Base-by-base conservation (phyloP, 352 stramenopile genomes). In the Phytopythium aichiense region DNA sequence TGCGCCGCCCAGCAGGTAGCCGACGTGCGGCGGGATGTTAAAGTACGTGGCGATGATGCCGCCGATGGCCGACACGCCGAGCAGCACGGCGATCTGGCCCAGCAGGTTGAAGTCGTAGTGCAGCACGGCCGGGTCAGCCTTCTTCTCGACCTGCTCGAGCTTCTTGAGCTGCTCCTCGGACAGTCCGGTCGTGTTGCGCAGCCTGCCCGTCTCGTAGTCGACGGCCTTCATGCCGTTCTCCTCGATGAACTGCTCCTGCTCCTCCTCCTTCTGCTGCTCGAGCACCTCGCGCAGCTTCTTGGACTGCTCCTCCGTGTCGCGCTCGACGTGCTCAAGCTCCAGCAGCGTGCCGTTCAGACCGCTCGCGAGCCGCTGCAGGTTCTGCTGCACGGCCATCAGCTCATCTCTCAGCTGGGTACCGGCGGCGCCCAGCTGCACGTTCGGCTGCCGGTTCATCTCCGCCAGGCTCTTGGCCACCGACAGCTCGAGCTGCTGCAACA, bases 1-100 rank as follows among this genome's bases (percentile, higher is more conserved):
- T 33, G 93, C 90, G 30, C 92, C 92, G 37, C 89, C 92, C 1
- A 97, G 75, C 20, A 98, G 73, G 74, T 97, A 98, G 0, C 92
- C 92, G 20, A 96, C 80, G 57, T 95, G 87, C n/a, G 89, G 87
- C 18, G 92, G 92, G 20, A 96, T 87, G 42, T 91, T 89, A 45
- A 96, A 87, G 61, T 89, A 92, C 23, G 90, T 91, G 1, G 87
- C 84, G 22, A 94, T 76, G 59, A 98, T 96, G 6, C 92, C 92
- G 42, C 91, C 90, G 57, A 97, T 86, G 1, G 93, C 89, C 4
- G 92, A 86, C 0, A 92, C 79, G 22, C 84, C 87, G 4, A 95
- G 67, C 42, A 95, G 52, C 28, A 92, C 77, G 7, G 87, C 87
- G 48, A 95, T 90, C 67, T 95, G 84, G 11, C 79, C 84, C n/a